Conservation (phyloP, 179 eudicot species). For the Sideroxylon spinosum region DNA sequence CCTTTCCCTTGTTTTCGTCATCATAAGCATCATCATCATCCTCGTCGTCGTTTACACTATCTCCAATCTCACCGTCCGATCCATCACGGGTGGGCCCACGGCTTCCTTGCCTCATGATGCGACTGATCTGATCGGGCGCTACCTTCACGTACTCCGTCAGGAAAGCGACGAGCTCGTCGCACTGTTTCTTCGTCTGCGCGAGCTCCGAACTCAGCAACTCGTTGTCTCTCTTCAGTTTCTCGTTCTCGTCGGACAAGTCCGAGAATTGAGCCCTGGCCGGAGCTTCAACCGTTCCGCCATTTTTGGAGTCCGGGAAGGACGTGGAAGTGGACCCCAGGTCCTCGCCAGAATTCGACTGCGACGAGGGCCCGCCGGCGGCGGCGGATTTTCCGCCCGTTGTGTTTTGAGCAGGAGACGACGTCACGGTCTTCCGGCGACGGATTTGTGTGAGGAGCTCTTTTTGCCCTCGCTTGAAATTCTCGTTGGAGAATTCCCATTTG, state of each 20-base stretch:
- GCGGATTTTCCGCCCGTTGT: constrained; percentile 24
- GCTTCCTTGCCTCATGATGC: constrained; percentile 32
- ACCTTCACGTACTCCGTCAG: constrained; percentile 46
- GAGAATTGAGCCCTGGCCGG: constrained; percentile 25
- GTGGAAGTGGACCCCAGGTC: constrained; percentile 70
- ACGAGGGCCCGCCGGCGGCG: constrained; percentile 18
- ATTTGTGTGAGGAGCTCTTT: constrained; percentile 56
- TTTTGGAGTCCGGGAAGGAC: constrained; percentile 58
- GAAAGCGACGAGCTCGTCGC: constrained; percentile 52
- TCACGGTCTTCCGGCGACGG: constrained; percentile 61
- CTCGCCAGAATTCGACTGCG: constrained; percentile 58
- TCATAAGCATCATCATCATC: neutral
- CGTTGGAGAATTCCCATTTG: constrained; percentile 90
- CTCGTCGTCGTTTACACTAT: neutral
- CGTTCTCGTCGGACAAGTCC: constrained; percentile 62
- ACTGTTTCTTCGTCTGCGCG: constrained; percentile 59
- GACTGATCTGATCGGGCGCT: constrained; percentile 47
- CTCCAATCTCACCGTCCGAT: constrained; percentile 10
- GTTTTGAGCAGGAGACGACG: constrained; percentile 6
- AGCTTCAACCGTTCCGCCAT: constrained; percentile 27
- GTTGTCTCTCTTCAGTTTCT: constrained; percentile 62
- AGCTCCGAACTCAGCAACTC: constrained; percentile 60
- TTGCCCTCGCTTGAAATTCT: constrained; percentile 66
- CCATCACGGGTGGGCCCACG: constrained; percentile 21
- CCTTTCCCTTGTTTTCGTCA: constrained; percentile 19